Conservation (phyloP, 495 filamentous ascomycete species). For the Hamigera avellanea region DNA sequence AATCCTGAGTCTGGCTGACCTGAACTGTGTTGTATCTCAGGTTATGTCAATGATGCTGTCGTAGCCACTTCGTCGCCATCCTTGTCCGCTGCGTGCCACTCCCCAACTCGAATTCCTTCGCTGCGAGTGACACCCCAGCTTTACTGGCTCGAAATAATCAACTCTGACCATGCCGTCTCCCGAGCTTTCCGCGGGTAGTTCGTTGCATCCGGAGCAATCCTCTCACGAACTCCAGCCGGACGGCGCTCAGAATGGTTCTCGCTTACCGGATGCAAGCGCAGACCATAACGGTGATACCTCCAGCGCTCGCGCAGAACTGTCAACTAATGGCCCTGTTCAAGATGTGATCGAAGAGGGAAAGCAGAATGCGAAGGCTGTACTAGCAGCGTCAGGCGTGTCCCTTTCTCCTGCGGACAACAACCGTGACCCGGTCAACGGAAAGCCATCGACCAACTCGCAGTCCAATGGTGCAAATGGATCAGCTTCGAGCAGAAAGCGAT, state of each 20-base stretch:
- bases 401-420: conserved; percentile 10
- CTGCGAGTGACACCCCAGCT: conserved; percentile 11
- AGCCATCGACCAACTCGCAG: conserved; percentile 10
- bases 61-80: conserved; percentile 10
- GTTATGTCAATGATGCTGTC: conserved; percentile 26
- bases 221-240: conserved; percentile 16
- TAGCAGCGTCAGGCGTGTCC: conserved; percentile 37
- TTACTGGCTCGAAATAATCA: background rate
- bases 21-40: conserved; percentile 6
- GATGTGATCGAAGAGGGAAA: conserved; percentile 43
- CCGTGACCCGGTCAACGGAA: conserved; percentile 20
- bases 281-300: conserved; percentile 15
- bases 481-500: conserved; percentile 42
- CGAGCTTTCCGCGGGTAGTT: conserved; percentile 13
- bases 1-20: conserved; percentile 7
- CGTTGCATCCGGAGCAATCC: conserved; percentile 14
- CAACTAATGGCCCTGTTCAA: conserved; percentile 17
- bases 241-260: conserved; percentile 14
- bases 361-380: conserved; percentile 44
- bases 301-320: conserved; percentile 11
- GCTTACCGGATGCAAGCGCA: conserved; percentile 11
- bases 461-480: conserved; percentile 31
- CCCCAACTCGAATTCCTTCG: conserved; percentile 7
- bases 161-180: conserved; percentile 22
- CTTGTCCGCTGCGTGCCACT: conserved; percentile 14